Percentiles rank a stretch among this genome's conserved stretches.
These are phyloP conservation scores for Mycena vitilis DNA, from an alignment of 768 basidiomycete species.

Conservation along the genomic window DNA sequence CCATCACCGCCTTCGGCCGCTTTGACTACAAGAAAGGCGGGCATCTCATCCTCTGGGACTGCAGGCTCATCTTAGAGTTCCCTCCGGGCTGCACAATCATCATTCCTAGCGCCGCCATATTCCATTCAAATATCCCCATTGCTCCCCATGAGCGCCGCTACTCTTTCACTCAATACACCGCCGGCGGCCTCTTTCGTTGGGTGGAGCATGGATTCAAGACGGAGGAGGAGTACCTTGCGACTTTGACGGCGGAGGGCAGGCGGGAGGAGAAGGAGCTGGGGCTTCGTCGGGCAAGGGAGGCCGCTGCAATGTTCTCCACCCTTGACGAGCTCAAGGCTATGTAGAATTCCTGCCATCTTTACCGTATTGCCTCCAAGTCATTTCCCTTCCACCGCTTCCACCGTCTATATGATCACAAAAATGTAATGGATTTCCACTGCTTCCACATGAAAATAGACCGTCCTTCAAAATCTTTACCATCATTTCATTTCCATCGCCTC, in stretches of 20 bases:
- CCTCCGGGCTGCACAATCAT: constrained; percentile 12
- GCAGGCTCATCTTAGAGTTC: constrained; percentile 1
- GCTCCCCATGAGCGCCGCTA: not conserved
- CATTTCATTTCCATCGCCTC: too few relatives aligned
- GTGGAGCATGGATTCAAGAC: not conserved
- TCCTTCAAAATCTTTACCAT: too few relatives aligned
- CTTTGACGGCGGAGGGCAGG: not conserved
- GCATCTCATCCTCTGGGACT: not conserved
- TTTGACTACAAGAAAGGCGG: not conserved
- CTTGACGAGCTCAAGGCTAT: not conserved
- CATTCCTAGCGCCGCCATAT: constrained; percentile 10
- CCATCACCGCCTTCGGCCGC: not conserved
- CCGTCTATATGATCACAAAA: too few relatives aligned
- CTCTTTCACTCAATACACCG: constrained; percentile 10
- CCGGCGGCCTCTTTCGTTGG: constrained; percentile 9
- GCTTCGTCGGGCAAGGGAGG: not conserved
- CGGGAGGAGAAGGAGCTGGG: constrained; percentile 35
- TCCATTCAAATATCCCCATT: constrained; percentile 14
- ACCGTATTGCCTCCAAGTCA: too few relatives aligned
- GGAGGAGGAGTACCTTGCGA: not conserved
- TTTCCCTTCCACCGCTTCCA: too few relatives aligned
- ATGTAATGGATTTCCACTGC: too few relatives aligned
- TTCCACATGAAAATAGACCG: too few relatives aligned
- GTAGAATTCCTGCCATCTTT: too few relatives aligned
- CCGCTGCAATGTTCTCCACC: not conserved